phyloP scores from a whole-genome alignment of 2,329 filamentous ascomycete genomes.

The Colletotrichum limetticola region DNA sequence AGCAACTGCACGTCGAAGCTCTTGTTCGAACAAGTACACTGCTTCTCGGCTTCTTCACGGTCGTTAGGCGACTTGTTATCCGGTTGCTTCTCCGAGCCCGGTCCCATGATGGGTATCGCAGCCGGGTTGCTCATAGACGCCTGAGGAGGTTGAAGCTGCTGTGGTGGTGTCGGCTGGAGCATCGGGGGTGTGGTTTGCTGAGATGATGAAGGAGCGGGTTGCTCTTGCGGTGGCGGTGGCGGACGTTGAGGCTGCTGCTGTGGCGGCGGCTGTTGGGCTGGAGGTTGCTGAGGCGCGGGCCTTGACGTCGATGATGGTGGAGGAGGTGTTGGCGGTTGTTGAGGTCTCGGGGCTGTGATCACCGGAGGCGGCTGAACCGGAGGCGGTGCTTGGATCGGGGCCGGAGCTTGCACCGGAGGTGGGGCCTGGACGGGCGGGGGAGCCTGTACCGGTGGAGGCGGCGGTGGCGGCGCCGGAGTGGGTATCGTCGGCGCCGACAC shows the following conservation, averaged over 20 bases:
- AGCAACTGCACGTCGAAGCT: conserved; percentile 53
- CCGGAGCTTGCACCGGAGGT: not conserved
- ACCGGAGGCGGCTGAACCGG: not conserved
- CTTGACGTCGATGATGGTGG: not conserved
- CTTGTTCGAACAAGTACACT: conserved; percentile 50
- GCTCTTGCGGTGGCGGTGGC: not conserved
- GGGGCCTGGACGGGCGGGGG: not conserved
- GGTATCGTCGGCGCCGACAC: not conserved
- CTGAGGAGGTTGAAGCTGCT: not conserved
- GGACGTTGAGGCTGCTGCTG: not conserved
- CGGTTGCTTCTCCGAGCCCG: conserved; percentile 18
- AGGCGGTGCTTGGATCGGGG: not conserved
- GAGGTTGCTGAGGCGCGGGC: not conserved
- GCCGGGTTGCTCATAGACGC: not conserved
- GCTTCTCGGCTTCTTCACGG: conserved; percentile 43
- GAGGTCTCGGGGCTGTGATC: not conserved
- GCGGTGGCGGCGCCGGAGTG: not conserved
- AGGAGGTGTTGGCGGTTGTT: not conserved
- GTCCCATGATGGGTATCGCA: conserved; percentile 36
- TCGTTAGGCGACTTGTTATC: conserved; percentile 17
- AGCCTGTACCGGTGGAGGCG: not conserved
- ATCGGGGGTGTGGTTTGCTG: not conserved
- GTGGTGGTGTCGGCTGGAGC: not conserved
- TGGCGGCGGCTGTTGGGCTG: not conserved
- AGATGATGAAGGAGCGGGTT: not conserved